Percentiles rank a stretch among this genome's conserved stretches.
Conservation (phyloP, 768 basidiomycete species). For the Scleroderma bovista region DNA sequence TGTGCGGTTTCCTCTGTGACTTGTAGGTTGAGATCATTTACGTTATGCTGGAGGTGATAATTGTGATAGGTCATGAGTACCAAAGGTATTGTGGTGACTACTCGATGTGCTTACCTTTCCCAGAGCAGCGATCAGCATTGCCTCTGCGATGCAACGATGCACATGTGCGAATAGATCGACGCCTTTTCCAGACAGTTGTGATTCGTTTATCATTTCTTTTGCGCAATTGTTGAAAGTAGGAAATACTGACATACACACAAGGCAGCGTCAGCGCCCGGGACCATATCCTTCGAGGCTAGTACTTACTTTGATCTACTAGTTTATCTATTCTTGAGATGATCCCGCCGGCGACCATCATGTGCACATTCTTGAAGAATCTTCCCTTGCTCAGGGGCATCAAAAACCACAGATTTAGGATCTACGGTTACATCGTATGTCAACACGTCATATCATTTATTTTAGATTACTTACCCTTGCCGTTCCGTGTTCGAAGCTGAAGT, state of each 20-base stretch:
- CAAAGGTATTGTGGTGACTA: too few relatives aligned
- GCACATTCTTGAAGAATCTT: conserved; percentile 2
- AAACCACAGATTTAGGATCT: conserved; percentile 30
- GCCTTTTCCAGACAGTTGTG: background rate
- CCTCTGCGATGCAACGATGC: conserved; percentile 26
- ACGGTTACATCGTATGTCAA: background rate
- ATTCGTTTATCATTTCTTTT: conserved; percentile 9
- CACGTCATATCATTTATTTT: background rate
- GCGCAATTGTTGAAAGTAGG: conserved; percentile 21
- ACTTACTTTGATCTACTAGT: conserved; percentile 17
- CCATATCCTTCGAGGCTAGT: background rate
- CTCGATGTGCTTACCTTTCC: conserved; percentile 17
- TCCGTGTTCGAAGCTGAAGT: conserved; percentile 31
- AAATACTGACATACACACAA: conserved; percentile 7
- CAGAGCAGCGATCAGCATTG: conserved; percentile 26
- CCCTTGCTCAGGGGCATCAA: conserved; percentile 9
- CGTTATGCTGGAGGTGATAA: conserved; percentile 15
- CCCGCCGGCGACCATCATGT: conserved; percentile 4
- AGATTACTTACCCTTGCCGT: conserved; percentile 20
- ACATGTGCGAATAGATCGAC: conserved; percentile 24
- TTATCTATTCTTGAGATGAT: conserved; percentile 22
- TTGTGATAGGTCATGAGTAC: too few relatives aligned
- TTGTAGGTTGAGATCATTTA: conserved; percentile 17
- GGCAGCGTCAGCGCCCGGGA: too few relatives aligned
- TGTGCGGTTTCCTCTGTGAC: conserved; percentile 21